Evolutionary conservation across 1,284 basidiomycete species (phyloP), one percentile per base, ranked within the genome.

Genomic region (Fomitopsis pinicola): DNA sequence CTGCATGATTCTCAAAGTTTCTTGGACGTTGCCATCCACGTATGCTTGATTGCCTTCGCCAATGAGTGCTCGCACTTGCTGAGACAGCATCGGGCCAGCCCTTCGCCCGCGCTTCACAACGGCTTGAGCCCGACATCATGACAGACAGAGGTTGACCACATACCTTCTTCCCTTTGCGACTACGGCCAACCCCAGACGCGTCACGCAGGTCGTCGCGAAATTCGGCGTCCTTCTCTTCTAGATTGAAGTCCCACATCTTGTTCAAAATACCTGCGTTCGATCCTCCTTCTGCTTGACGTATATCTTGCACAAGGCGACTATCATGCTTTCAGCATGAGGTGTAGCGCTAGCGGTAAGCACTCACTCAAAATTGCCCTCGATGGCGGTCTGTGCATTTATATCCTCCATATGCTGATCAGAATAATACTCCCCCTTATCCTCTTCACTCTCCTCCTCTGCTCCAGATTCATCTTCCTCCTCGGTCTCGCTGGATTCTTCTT

Each of bases 21-120:
- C 83, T 1, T 81, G 76, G 19, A 88, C 78, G 62, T 93, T 77
- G 57, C 80, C 83, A 67, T 91, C 86, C 56, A 95, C 86, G 73
- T 93, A 98, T 1, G 90, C 90, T 68, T 92, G 85, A 72, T 97
- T 97, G 30, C 93, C 97, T 62, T 92, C 86, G 17, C 94, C 92
- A 48, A 98, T 84, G 5, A 96, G 77, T 1, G 84, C 80, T 60
- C 87, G 84, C 17, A 97, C 94, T 75, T 98, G 91, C 57, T 88
- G 87, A 0, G 93, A 94, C 17, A 96, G 80, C 1, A 81, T 77
- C 19, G 90, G 87, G 33, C 81, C 78, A 28, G 72, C 64, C 59
- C 77, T 74, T 61, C 79, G 70, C 10, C 78, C 71, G 65, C 77
- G 69, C 75, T 77, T 45, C 17, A 22, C 42, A 17, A 8, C 14